Evolutionary conservation across 2,329 filamentous ascomycete genomes (phyloP), one percentile per base, ranked within the genome.

Genomic region (Fusarium sulawesiense): DNA sequence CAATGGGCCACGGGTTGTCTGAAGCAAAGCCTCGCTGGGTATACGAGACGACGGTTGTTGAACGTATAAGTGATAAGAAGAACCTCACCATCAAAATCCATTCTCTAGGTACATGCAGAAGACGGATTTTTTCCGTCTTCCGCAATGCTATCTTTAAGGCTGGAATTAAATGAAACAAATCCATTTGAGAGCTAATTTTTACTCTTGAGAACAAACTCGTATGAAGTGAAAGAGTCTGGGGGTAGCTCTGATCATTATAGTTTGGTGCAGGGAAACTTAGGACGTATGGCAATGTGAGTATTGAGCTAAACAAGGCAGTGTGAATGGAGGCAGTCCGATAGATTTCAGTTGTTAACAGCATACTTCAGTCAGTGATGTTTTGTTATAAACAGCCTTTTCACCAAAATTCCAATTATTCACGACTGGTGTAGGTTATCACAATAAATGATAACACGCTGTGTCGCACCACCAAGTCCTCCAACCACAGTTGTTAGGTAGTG

Each of bases 341-440:
- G 10, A 37, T n/a, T 6, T 1, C 6, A 4, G 0, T 1, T 37
- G 3, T 7, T 12, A 12, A 37, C 6, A 37, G 0, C 34, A 37
- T 12, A n/a, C 1, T 7, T n/a, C 18, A 37, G 2, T 37, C 34
- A 37, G 18, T 37, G 18, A 37, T 7, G 16, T 6, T 2, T 11
- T 6, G 0, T 11, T 0, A 6, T 11, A 37, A 37, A 37, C 34
- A n/a, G 34, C 9, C 34, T 37, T n/a, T 37, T 12, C 34, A n/a
- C 5, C 4, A 16, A 6, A 11, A 16, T 21, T 20, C 27, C 13
- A 37, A 21, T 30, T 27, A 16, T 29, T 27, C 11, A n/a, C 18
- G 23, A 30, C 16, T 20, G 32, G 18, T 30, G 7, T 32, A 44
- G 20, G 7, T 14, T 34, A 20, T 20, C 18, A 37, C 18, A 18